A percentile compares a stretch with the other conserved stretches of the same genome.
These are phyloP conservation scores for Ceratocystis smalleyi DNA, from an alignment of 2,329 filamentous ascomycete species.

Conservation along the genomic window DNA sequence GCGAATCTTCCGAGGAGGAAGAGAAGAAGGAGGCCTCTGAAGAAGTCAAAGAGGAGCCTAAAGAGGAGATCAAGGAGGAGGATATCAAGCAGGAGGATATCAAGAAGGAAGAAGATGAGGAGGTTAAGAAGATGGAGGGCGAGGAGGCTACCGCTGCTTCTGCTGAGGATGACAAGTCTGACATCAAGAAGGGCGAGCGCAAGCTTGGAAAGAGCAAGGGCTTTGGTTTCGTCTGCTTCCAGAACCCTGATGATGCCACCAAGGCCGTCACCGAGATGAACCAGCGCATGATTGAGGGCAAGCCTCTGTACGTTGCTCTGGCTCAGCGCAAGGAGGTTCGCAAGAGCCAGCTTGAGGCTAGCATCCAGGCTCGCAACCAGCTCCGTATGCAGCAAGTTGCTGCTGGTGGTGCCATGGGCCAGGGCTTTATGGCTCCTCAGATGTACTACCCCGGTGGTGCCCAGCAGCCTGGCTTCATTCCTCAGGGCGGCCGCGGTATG, in stretches of 20 bases:
- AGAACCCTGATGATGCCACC: conserved; percentile 96
- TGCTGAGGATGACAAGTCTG: conserved; percentile 33
- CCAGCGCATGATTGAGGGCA: conserved; percentile 94
- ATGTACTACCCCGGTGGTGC: conserved; percentile 76
- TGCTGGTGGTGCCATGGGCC: conserved; percentile 74
- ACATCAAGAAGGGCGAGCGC: conserved; percentile 39
- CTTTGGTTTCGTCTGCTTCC: conserved; percentile 99
- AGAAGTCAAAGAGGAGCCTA: conserved; percentile 37
- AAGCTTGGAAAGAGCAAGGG: conserved; percentile 97
- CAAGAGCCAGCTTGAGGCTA: conserved; percentile 97
- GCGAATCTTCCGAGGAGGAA: conserved; percentile 39
- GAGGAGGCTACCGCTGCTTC: conserved; percentile 39
- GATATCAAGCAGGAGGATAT: conserved; percentile 33
- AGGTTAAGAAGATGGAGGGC: conserved; percentile 35
- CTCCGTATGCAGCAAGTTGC: conserved; percentile 96
- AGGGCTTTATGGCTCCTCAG: conserved; percentile 72
- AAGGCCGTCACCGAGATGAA: conserved; percentile 99
- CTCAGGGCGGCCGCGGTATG: conserved; percentile 48
- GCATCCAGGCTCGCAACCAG: conserved; percentile 97
- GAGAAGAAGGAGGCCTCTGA: conserved; percentile 34
- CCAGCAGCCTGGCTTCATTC: conserved; percentile 56
- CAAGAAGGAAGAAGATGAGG: conserved; percentile 28
- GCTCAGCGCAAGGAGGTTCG: conserved; percentile 99
- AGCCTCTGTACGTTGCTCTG: conserved; percentile 93
- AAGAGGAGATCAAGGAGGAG: conserved; percentile 34